A percentile compares a stretch with the other conserved stretches of the same genome.
phyloP scores from a whole-genome alignment of 176 grass and related monocot species.

The Raddia distichophylla region DNA sequence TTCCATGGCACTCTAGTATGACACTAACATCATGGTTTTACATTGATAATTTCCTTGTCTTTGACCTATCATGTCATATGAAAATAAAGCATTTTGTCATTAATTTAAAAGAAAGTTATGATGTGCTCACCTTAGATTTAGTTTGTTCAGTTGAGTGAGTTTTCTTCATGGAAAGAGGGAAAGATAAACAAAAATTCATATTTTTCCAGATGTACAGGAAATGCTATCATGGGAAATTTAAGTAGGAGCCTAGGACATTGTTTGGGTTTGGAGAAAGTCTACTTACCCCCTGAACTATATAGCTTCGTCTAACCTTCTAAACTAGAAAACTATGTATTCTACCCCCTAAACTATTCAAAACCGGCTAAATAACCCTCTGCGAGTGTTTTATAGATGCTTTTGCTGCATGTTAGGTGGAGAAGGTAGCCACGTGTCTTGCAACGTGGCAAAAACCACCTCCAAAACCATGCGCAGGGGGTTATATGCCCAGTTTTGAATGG shows the following conservation, averaged over 20 bases:
- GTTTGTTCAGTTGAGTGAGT: background rate
- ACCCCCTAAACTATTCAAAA: too few relatives aligned
- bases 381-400: too few relatives aligned
- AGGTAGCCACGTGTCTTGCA: too few relatives aligned
- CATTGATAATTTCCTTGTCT: background rate
- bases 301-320: too few relatives aligned
- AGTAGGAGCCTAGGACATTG: background rate
- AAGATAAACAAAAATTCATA: background rate
- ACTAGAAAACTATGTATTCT: too few relatives aligned
- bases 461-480: too few relatives aligned
- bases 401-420: too few relatives aligned
- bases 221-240: background rate
- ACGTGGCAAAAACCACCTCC: too few relatives aligned
- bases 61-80: background rate
- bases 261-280: background rate
- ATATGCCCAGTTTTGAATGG: too few relatives aligned
- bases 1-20: background rate
- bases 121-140: background rate
- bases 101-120: background rate
- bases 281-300: too few relatives aligned
- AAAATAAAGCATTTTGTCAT: background rate
- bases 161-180: background rate
- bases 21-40: constrained; percentile 12
- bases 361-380: too few relatives aligned
- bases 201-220: background rate